Conservation (phyloP, 2,329 filamentous ascomycete genomes). For the Meredithiella fracta region DNA sequence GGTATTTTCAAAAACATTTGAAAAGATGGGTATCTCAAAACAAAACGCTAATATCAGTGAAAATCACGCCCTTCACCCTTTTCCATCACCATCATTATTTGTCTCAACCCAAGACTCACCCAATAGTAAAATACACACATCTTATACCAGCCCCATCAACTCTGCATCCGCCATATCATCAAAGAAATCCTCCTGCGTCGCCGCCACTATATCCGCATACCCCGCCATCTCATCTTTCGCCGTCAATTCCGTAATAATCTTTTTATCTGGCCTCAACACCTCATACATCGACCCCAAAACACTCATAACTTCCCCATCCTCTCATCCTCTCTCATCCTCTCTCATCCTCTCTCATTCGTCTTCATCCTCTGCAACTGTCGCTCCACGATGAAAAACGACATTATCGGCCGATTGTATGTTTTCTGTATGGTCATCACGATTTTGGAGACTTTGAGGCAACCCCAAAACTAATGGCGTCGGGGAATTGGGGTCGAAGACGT, state of each 20-base stretch:
- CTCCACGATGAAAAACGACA: constrained; percentile 29
- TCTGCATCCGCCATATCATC: background rate
- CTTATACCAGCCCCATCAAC: background rate
- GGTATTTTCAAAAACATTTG: too few relatives aligned
- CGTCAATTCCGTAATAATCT: constrained; percentile 17
- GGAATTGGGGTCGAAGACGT: constrained; percentile 16
- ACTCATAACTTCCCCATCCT: constrained; percentile 14
- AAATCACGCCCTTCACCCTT: too few relatives aligned
- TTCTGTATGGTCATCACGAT: constrained; percentile 22
- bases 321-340: constrained; percentile 12
- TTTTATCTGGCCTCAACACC: constrained; percentile 23
- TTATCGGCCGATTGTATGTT: background rate
- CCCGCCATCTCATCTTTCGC: constrained; percentile 19
- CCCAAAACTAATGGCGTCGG: constrained; percentile 26
- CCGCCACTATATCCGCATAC: constrained; percentile 15
- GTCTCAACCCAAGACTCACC: background rate
- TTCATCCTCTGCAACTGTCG: constrained; percentile 34
- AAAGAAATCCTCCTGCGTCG: constrained; percentile 4
- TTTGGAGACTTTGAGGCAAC: constrained; percentile 33
- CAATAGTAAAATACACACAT: background rate
- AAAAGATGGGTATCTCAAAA: too few relatives aligned
- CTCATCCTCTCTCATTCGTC: constrained; percentile 16
- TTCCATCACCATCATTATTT: too few relatives aligned
- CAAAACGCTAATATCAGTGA: too few relatives aligned
- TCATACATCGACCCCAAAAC: constrained; percentile 22